Conservation (phyloP, 768 basidiomycete species). For the Tulasnella sp. region DNA sequence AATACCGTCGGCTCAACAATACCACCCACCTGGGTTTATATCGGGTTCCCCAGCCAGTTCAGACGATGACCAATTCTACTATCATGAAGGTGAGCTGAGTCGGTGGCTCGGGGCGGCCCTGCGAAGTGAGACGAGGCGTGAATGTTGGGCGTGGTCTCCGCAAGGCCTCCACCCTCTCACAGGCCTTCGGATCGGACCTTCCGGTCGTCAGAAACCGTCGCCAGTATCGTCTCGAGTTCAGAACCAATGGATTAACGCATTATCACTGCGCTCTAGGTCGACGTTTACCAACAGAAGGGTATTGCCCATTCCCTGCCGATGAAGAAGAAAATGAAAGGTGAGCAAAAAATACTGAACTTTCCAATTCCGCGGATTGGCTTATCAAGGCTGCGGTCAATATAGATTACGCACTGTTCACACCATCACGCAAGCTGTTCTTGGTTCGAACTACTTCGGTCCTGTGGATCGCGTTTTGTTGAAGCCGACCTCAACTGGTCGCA, state of each 20-base stretch:
- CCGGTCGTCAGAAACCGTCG: not conserved
- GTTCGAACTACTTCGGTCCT: slow-evolving; percentile 23
- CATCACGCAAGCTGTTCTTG: slow-evolving; percentile 25
- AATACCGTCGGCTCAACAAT: slow-evolving; percentile 21
- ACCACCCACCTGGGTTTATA: slow-evolving; percentile 23
- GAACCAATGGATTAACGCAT: not conserved
- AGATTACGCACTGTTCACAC: slow-evolving; percentile 26
- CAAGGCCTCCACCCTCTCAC: not conserved
- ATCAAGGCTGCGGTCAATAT: not conserved
- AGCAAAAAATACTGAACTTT: not conserved
- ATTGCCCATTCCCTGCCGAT: slow-evolving; percentile 24
- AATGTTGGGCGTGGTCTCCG: not conserved
- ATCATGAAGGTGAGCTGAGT: slow-evolving; percentile 28
- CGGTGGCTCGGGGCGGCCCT: slow-evolving; percentile 1
- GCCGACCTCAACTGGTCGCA: slow-evolving; percentile 13
- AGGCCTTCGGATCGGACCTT: slow-evolving; percentile 10
- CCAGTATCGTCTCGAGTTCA: not conserved
- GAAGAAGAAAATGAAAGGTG: slow-evolving; percentile 27
- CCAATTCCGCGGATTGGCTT: not conserved
- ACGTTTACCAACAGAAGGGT: slow-evolving; percentile 19
- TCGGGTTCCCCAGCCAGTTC: slow-evolving; percentile 14
- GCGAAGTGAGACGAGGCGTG: slow-evolving; percentile 21
- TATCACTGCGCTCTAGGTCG: slow-evolving; percentile 13
- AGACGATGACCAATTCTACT: slow-evolving; percentile 19
- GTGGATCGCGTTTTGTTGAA: slow-evolving; percentile 22